Evolutionary conservation across 2,329 filamentous ascomycete genomes (phyloP), one percentile per base, ranked within the genome.

Genomic region (Pseudocercospora cruenta): DNA sequence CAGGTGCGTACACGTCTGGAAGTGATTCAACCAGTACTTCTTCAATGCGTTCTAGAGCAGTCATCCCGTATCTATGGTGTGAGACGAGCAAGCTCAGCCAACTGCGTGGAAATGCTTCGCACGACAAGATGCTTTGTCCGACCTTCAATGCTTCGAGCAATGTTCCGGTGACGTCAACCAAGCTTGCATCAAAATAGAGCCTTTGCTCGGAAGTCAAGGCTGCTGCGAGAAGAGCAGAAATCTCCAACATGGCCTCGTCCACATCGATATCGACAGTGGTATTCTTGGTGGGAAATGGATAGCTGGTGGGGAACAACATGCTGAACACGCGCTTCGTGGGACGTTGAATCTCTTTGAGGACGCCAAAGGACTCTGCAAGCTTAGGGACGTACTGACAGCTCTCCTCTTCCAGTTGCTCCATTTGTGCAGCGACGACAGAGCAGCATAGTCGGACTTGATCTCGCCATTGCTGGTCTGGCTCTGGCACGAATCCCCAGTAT

Each of bases 371-470:
- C 70, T 95, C 90, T 63, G 97, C 89, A 55, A 97, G 90, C 77
- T 94, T 96, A 0, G 93, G 92, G 70, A 97, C 90, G 76, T 97
- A 96, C 67, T 94, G 91, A 21, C 93, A 92, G 57, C 95, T 91
- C 74, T 95, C 91, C 43, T 92, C 85, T 8, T 90, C 90, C 8
- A 96, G 86, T 70, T 92, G 86, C 47, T 91, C 87, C 64, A 94
- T 76, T 76, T 98, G 92, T 68, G 91, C 93, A 8, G 94, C 92
- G 39, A 99, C 85, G 36, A 99, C 91, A 0, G 94, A 96, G 79
- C 93, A 97, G 79, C 94, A 97, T 16, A 99, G 83, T 16, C 95
- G 91, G 19, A 98, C 91, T 80, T 98, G 95, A 22, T 97, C 93
- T 69, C 90, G 91, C 88, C 93, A 98, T 74, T 96, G 92, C 39